Evolutionary conservation across 306 rosid species (phyloP).

Genomic region (Hippophae rhamnoides): DNA sequence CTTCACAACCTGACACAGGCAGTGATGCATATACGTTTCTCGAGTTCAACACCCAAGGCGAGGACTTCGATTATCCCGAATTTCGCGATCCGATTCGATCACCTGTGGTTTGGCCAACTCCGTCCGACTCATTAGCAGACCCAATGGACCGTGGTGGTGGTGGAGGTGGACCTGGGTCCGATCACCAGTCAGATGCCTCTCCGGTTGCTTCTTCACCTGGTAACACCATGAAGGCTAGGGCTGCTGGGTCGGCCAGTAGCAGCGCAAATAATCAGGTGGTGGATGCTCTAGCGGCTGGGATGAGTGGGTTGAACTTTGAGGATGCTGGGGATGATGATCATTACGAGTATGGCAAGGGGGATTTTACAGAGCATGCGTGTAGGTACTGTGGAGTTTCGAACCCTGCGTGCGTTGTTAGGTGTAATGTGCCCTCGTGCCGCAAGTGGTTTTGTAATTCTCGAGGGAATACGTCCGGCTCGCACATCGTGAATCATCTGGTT

Average conservation of each 20-base stretch:
- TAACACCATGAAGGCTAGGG: constrained; percentile 52
- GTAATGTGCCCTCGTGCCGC: constrained; percentile 94
- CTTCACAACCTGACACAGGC: constrained; percentile 91
- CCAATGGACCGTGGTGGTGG: constrained; percentile 37
- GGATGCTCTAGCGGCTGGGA: constrained; percentile 67
- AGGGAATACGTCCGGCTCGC: constrained; percentile 97
- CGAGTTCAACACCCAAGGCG: constrained; percentile 97
- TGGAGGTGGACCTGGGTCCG: constrained; percentile 42
- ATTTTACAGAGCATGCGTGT: constrained; percentile 93
- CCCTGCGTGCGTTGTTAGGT: constrained; percentile 96
- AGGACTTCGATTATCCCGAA: constrained; percentile 92
- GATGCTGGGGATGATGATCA: constrained; percentile 86
- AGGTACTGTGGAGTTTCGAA: constrained; percentile 95
- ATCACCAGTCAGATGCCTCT: constrained; percentile 88
- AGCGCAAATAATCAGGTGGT: constrained; percentile 64
- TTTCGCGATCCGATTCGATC: constrained; percentile 93
- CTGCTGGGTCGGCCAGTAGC: constrained; percentile 40
- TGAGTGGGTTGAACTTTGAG: constrained; percentile 91
- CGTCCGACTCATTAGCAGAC: constrained; percentile 78
- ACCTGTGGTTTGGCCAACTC: constrained; percentile 86
- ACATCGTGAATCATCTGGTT: constrained; percentile 95
- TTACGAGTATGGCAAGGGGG: constrained; percentile 76
- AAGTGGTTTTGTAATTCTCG: constrained; percentile 98
- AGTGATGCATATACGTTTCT: constrained; percentile 97
- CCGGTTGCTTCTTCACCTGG: constrained; percentile 76